These are phyloP conservation scores for Drosera capensis DNA, from an alignment of 148 eudicot species.

Conservation along the genomic window DNA sequence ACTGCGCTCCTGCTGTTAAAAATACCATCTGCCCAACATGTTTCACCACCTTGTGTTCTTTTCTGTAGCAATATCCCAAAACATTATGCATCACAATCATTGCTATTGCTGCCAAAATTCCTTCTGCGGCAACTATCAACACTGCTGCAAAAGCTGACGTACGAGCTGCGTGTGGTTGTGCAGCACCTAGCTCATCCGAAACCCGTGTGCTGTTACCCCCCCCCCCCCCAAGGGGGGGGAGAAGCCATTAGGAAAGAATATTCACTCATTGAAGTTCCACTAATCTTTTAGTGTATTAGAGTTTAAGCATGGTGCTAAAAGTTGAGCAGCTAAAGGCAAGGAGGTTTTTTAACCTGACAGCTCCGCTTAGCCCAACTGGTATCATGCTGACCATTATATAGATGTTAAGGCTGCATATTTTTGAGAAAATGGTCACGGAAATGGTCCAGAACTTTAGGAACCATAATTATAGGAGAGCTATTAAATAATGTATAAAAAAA, in stretches of 20 bases:
- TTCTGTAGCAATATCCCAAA: constrained; percentile 55
- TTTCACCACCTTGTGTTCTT: constrained; percentile 27
- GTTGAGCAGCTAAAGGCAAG: neutral
- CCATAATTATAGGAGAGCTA: neutral
- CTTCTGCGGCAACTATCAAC: constrained; percentile 24
- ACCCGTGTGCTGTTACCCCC: constrained; percentile 56
- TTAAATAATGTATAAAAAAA: neutral
- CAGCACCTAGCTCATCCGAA: constrained; percentile 61
- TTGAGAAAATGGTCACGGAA: neutral
- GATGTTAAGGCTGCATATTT: constrained; percentile 48
- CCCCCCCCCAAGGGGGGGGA: too few relatives aligned
- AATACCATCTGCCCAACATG: constrained; percentile 38
- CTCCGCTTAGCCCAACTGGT: constrained; percentile 67
- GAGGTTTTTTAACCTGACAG: constrained; percentile 36
- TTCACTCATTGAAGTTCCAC: neutral
- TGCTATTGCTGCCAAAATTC: constrained; percentile 14
- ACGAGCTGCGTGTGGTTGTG: constrained; percentile 36
- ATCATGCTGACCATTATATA: constrained; percentile 61
- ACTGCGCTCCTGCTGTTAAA: constrained; percentile 16
- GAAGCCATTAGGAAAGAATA: neutral
- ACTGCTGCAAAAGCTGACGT: constrained; percentile 31
- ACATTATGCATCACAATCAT: constrained; percentile 29
- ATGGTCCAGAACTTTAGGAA: neutral
- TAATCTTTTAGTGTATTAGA: neutral
- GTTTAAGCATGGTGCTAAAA: neutral